Evolutionary conservation across 2,329 filamentous ascomycete genomes (phyloP), one percentile per base, ranked within the genome.

Genomic region (Chaetothyriales sp.): DNA sequence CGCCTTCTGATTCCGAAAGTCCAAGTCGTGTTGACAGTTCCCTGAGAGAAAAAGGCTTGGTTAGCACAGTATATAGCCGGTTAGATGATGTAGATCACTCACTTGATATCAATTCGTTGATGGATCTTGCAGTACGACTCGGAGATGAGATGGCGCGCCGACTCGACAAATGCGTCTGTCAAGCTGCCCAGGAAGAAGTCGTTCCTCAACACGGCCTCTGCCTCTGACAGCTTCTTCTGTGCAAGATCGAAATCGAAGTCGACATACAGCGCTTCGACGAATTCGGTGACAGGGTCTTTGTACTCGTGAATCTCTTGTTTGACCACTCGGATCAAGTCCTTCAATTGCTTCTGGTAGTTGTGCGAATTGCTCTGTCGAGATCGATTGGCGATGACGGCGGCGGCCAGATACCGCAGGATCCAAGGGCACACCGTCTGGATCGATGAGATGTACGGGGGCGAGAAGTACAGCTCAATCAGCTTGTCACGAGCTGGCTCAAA

Each of bases 121-220:
- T 96, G 93, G 67, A 98, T 98, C 80, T 96, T 96, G 86, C 92
- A 98, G 78, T 98, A 98, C 68, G 82, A 88, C 76, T 98, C 92
- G 50, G 90, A 96, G 68, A 98, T 96, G 54, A 98, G 76, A 75
- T 98, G 92, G 64, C 92, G 79, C 42, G 92, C 92, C 47, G 87
- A 83, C 65, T 96, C 90, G 57, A 98, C 86, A 65, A 98, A 98
- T 43, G 81, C 76, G 62, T 96, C 90, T 32, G 86, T 81, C 2
- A 85, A 80, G 18, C 81, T 83, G 51, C 84, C 80, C 52, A 98
- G 78, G 83, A 98, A 98, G 77, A 98, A 96, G 71, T 98, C 92
- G 63, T 81, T 80, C 62, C 86, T 84, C 62, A 95, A 78, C 57
- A 98, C 87, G 68, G 92, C 82, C 71, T 96, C 90, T 25, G 90